Evolutionary conservation across 192 early-diverging fungal species (phyloP).

Genomic region (Coemansia sp.): DNA sequence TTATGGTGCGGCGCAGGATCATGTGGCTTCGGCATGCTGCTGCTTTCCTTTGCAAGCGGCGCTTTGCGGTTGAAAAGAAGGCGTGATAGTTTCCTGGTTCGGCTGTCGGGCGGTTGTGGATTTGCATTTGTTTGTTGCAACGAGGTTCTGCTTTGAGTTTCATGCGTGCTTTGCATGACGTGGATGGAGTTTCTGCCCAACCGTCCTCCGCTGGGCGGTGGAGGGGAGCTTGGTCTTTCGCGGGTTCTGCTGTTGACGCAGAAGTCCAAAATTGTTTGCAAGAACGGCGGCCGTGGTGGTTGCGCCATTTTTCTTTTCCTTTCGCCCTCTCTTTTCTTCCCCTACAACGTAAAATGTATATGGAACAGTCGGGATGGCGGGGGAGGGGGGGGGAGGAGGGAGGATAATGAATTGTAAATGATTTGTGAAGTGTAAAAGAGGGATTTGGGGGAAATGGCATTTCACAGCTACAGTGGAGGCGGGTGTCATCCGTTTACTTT

Average conservation of each 20-base stretch:
- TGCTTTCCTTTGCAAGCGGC: not conserved
- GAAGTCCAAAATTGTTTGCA: slow-evolving; percentile 19
- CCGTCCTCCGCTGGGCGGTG: not conserved
- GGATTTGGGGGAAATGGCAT: not conserved
- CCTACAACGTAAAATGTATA: not conserved
- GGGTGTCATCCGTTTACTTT: too few species aligned
- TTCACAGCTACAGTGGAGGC: too few species aligned
- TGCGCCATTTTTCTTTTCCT: not conserved
- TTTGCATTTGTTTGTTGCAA: not conserved
- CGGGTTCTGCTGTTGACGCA: slow-evolving; percentile 1
- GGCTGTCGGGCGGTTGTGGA: not conserved
- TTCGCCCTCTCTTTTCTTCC: not conserved
- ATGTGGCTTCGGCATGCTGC: not conserved
- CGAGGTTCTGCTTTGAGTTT: not conserved
- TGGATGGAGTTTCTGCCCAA: slow-evolving; percentile 32
- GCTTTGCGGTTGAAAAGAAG: not conserved
- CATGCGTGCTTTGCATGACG: slow-evolving; percentile 27
- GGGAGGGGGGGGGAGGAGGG: not conserved
- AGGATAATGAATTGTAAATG: not conserved
- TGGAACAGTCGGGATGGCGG: too few species aligned
- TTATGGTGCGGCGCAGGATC: not conserved
- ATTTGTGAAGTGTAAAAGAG: not conserved
- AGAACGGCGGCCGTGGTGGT: not conserved
- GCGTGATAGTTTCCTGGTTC: not conserved
- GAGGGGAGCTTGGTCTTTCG: not conserved